Evolutionary conservation across 1,139 yeast species (phyloP).

Genomic region (Lodderomyces beijingensis): DNA sequence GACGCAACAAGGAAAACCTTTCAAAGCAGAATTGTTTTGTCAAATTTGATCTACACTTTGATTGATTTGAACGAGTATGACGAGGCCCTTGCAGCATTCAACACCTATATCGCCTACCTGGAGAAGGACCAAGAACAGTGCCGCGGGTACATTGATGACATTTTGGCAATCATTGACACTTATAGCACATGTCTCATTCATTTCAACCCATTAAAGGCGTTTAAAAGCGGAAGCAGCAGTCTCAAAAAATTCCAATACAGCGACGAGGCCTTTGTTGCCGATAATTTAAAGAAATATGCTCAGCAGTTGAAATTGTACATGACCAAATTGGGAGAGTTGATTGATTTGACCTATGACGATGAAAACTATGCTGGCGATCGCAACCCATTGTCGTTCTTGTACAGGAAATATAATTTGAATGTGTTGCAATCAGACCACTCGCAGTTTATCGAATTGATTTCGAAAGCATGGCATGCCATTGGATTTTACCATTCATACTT

Average conservation of each 20-base stretch:
- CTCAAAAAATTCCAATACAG: constrained; percentile 26
- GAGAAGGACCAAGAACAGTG: constrained; percentile 33
- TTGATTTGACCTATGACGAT: constrained; percentile 30
- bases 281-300: constrained; percentile 17
- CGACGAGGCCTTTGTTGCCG: constrained; percentile 20
- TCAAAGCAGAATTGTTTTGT: constrained; percentile 34
- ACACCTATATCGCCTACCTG: constrained; percentile 32
- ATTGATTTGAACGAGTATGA: constrained; percentile 37
- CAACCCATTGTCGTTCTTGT: constrained; percentile 33
- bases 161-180: constrained; percentile 34
- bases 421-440: constrained; percentile 27
- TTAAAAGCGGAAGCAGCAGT: constrained; percentile 14
- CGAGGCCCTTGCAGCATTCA: constrained; percentile 43
- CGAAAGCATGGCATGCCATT: constrained; percentile 38
- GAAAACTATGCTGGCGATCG: constrained; percentile 15
- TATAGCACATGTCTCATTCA: constrained; percentile 31
- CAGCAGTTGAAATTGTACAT: constrained; percentile 23
- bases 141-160: constrained; percentile 29
- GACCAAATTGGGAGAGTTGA: constrained; percentile 18
- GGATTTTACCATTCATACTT: constrained; percentile 32
- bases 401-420: constrained; percentile 34
- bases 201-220: constrained; percentile 36
- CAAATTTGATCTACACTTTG: constrained; percentile 31
- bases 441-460: constrained; percentile 27
- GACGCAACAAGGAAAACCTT: constrained; percentile 31